Percentiles rank a stretch among this genome's conserved stretches.
Evolutionary conservation across 2,329 filamentous ascomycete genomes (phyloP).

Genomic region (Sporothrix pseudoabietina): DNA sequence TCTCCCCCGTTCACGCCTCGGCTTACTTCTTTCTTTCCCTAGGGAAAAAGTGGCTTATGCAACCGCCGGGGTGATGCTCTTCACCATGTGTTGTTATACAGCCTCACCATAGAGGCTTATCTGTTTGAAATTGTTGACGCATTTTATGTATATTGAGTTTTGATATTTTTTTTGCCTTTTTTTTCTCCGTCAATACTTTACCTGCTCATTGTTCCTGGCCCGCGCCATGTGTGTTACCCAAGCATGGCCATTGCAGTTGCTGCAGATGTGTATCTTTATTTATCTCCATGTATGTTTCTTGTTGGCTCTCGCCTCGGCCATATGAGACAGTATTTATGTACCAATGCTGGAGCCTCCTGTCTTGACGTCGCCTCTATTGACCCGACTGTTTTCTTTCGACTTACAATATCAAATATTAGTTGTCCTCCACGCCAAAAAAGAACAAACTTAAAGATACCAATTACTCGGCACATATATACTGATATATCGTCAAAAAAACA

Average conservation of each 20-base stretch:
- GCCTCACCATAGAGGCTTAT: background rate
- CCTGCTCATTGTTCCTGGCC: slow-evolving; percentile 5
- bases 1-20: background rate
- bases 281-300: background rate
- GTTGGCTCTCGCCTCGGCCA: background rate
- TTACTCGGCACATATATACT: background rate
- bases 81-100: background rate
- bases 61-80: background rate
- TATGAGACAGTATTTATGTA: background rate
- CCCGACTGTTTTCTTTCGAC: background rate
- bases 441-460: background rate
- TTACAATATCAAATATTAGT: too few relatives aligned
- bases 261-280: background rate
- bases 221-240: slow-evolving; percentile 10
- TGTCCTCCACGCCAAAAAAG: too few relatives aligned
- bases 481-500: background rate
- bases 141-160: background rate
- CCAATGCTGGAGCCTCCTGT: background rate
- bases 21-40: background rate
- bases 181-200: background rate
- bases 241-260: background rate
- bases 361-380: background rate
- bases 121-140: too few relatives aligned
- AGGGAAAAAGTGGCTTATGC: background rate
- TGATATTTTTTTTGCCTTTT: background rate